Conservation (phyloP, 2,329 filamentous ascomycete species). For the Alternaria dauci region DNA sequence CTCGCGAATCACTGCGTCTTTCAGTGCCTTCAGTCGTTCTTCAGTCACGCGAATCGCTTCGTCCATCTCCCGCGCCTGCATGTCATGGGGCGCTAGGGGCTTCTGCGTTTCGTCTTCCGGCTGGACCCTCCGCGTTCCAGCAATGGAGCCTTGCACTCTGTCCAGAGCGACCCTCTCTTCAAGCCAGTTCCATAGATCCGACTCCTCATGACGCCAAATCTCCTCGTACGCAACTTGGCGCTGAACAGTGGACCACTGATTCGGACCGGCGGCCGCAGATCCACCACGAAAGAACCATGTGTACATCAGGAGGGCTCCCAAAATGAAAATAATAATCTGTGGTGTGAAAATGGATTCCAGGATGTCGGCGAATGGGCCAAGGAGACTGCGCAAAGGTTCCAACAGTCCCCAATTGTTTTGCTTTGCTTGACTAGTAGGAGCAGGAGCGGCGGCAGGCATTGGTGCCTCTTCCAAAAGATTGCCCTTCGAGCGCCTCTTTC, state of each 20-base stretch:
- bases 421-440: constrained; percentile 36
- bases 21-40: constrained; percentile 79
- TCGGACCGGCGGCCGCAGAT: constrained; percentile 42
- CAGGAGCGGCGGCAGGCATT: constrained; percentile 44
- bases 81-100: constrained; percentile 59
- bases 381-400: constrained; percentile 75
- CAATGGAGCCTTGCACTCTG: constrained; percentile 46
- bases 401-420: constrained; percentile 73
- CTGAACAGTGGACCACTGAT: constrained; percentile 61
- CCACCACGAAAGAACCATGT: constrained; percentile 47
- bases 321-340: constrained; percentile 78
- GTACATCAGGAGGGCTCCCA: constrained; percentile 64
- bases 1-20: constrained; percentile 66
- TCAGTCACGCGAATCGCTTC: constrained; percentile 88
- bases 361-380: constrained; percentile 75
- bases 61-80: constrained; percentile 77
- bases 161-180: constrained; percentile 85
- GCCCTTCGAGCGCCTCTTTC: constrained; percentile 68
- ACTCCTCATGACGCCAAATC: constrained; percentile 89
- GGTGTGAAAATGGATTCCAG: constrained; percentile 75
- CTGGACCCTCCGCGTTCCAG: constrained; percentile 32
- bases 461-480: constrained; percentile 57
- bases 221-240: constrained; percentile 87
- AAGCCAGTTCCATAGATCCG: constrained; percentile 90
- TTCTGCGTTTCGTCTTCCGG: constrained; percentile 58